phyloP scores from a whole-genome alignment of 768 basidiomycete species.

The Nevesoporus exiguus region DNA sequence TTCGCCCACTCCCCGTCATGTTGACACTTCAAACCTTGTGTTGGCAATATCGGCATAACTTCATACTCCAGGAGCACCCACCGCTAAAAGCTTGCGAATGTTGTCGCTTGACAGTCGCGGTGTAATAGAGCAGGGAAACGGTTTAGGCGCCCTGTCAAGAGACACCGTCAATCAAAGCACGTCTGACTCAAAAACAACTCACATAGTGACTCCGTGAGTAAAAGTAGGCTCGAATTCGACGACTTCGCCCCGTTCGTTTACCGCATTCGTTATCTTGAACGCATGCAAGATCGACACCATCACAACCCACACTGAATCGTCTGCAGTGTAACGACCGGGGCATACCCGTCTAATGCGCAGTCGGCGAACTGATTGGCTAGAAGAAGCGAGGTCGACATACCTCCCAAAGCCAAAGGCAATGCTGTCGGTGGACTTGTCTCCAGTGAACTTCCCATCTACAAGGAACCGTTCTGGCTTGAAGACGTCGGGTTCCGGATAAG shows the following conservation, averaged over 20 bases:
- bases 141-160: not conserved
- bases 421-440: not conserved
- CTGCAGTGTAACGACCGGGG: constrained; percentile 32
- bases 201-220: constrained; percentile 23
- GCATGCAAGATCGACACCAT: constrained; percentile 27
- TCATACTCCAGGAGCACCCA: not conserved
- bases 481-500: constrained; percentile 9
- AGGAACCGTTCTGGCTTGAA: constrained; percentile 28
- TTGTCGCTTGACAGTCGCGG: not conserved
- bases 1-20: too few species aligned
- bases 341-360: constrained; percentile 23
- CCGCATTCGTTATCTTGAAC: constrained; percentile 24
- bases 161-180: not conserved
- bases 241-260: constrained; percentile 25
- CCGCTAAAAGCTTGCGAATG: not conserved
- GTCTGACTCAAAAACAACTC: not conserved
- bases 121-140: not conserved
- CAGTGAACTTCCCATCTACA: constrained; percentile 6
- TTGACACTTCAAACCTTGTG: not conserved
- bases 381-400: constrained; percentile 1
- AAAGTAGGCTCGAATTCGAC: constrained; percentile 18
- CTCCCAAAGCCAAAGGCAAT: constrained; percentile 18
- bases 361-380: not conserved
- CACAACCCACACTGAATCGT: constrained; percentile 28
- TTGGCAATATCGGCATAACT: not conserved